Conservation (phyloP, 352 stramenopile genomes). For the Pythium rhizo-oryzae region DNA sequence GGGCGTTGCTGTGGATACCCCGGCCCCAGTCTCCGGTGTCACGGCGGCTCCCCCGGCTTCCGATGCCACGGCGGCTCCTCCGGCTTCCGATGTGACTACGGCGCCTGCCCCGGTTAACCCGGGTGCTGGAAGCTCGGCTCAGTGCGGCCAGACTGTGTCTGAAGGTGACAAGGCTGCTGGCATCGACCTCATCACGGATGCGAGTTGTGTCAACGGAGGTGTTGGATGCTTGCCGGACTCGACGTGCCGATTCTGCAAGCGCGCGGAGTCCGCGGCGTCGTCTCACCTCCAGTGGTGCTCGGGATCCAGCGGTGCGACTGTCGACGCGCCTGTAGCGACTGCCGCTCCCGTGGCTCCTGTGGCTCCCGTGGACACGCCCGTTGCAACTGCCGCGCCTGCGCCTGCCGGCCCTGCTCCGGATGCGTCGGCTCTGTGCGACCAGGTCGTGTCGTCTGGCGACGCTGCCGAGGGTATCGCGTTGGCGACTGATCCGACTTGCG, state of each 20-base stretch:
- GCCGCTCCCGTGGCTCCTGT: too few species aligned
- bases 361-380: neutral
- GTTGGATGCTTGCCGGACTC: slow-evolving; percentile 11
- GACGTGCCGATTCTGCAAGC: slow-evolving; percentile 16
- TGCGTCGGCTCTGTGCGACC: slow-evolving; percentile 1
- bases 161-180: slow-evolving; percentile 23
- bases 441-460: slow-evolving; percentile 22
- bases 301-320: too few species aligned
- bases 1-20: neutral
- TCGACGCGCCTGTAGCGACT: neutral
- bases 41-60: too few species aligned
- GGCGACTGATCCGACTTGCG: slow-evolving; percentile 17
- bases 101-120: neutral
- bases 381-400: neutral
- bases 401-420: neutral
- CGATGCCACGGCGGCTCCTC: neutral
- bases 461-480: slow-evolving; percentile 19
- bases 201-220: slow-evolving; percentile 14
- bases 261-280: neutral
- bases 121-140: neutral
- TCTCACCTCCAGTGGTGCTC: slow-evolving; percentile 5
- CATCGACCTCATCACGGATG: slow-evolving; percentile 23
- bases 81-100: neutral
- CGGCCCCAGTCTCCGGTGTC: neutral
- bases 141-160: slow-evolving; percentile 10